These are phyloP conservation scores for Waitea zeae DNA, from an alignment of 1,284 basidiomycete species.

Conservation along the genomic window DNA sequence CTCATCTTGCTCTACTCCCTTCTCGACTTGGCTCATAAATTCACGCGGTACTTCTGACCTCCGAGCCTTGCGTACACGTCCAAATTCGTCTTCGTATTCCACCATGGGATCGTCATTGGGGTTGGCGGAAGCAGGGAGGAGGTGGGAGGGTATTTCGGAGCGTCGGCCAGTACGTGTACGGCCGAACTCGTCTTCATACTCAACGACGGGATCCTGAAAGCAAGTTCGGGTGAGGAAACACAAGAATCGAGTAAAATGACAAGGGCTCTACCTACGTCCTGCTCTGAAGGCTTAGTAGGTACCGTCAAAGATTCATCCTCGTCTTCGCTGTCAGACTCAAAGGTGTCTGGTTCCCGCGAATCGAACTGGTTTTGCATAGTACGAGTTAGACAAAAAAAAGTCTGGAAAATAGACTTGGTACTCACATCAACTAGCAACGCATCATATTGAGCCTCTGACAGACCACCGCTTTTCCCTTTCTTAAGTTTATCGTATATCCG, in stretches of 20 bases:
- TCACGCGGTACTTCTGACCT: slow-evolving; percentile 68
- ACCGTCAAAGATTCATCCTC: slow-evolving; percentile 53
- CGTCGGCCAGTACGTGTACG: slow-evolving; percentile 44
- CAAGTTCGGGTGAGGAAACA: not conserved
- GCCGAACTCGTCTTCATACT: slow-evolving; percentile 80
- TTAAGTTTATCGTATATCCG: slow-evolving; percentile 67
- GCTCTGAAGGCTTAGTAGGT: slow-evolving; percentile 16
- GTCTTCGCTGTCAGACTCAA: slow-evolving; percentile 54
- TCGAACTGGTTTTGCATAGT: slow-evolving; percentile 41
- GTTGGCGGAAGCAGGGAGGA: not conserved
- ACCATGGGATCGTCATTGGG: slow-evolving; percentile 55
- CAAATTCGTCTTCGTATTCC: slow-evolving; percentile 80
- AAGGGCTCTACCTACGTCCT: not conserved
- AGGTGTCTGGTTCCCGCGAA: slow-evolving; percentile 32
- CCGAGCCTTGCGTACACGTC: slow-evolving; percentile 47
- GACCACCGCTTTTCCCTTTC: slow-evolving; percentile 66
- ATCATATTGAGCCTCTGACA: slow-evolving; percentile 64
- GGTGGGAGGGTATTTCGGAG: slow-evolving; percentile 20
- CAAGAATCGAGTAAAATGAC: not conserved
- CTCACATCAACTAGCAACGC: slow-evolving; percentile 73
- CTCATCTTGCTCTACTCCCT: slow-evolving; percentile 13
- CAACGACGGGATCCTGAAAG: slow-evolving; percentile 57
- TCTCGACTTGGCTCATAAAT: slow-evolving; percentile 17
- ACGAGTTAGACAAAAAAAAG: too few species aligned
- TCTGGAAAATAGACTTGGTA: slow-evolving; percentile 4